Base-by-base conservation (phyloP, 208 protist genomes). In the Trypanosoma lewisi region DNA sequence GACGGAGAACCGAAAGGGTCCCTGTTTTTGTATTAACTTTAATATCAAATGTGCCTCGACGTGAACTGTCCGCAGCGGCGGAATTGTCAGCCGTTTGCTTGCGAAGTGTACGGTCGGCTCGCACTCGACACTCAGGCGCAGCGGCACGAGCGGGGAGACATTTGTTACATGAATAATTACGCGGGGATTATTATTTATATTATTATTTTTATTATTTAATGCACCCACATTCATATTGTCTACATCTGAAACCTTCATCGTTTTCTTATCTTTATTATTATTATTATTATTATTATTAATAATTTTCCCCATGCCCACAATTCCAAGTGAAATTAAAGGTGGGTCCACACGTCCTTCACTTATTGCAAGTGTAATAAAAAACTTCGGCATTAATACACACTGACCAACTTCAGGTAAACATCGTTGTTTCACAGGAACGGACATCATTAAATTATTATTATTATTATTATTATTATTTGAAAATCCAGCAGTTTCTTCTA, bases 71-170 rank as follows among this genome's bases (percentile, higher is more conserved):
- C 81, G 75, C 16, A 75, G 68, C 30, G 89, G 83, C 12, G 82
- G 75, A 3, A 93, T 76, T 36, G 72, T 73, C 48, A 91, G 47
- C 14, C 76, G 79, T 44, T 80, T 85, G 42, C 75, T 67, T 3
- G 74, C 56, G 50, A 95, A 88, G 45, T 73, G 77, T 12, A 95
- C 74, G 17, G 80, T 81, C 9, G 89, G 86, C 36, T 80, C 78
- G 62, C 78, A 90, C 79, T 91, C 85, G 23, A 93, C 73, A 53
- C 75, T 84, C 12, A 95, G 70, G 36, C 65, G 77, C 48, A 95
- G 76, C 4, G 89, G 84, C 55, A 95, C 53, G 31, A 78, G 57
- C 14, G 73, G 44, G 0, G 89, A 95, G 17, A 89, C 50, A 59
- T 95, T 95, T 30, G 72, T 60, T 4, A 94, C 49, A 12, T 44